phyloP scores from a whole-genome alignment of 805 yeast species.

The Candida awuae region DNA sequence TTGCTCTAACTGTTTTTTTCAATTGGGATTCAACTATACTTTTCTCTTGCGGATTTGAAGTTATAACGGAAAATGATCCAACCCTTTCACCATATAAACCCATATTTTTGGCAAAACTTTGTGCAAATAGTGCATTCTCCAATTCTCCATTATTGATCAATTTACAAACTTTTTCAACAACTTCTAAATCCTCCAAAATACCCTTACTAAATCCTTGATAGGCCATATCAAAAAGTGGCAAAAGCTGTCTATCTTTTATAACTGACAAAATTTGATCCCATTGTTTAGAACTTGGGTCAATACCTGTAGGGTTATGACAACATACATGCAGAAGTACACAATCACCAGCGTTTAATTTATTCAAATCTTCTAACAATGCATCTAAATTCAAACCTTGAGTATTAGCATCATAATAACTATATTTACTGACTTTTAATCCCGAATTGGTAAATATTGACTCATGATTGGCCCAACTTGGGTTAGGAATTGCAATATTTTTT shows the following conservation, averaged over 20 bases:
- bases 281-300: conserved; percentile 76
- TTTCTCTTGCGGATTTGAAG: conserved; percentile 47
- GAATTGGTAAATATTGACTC: conserved; percentile 67
- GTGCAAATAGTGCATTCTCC: conserved; percentile 58
- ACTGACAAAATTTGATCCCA: conserved; percentile 72
- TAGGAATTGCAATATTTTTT: conserved; percentile 55
- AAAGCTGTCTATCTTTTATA: conserved; percentile 47
- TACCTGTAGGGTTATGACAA: conserved; percentile 96
- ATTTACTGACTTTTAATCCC: conserved; percentile 55
- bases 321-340: conserved; percentile 83
- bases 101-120: conserved; percentile 91
- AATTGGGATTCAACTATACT: conserved; percentile 53
- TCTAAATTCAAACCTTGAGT: conserved; percentile 59
- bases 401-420: conserved; percentile 61
- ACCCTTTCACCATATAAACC: conserved; percentile 95
- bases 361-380: conserved; percentile 53
- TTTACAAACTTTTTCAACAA: conserved; percentile 35
- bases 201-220: conserved; percentile 95
- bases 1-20: conserved; percentile 75
- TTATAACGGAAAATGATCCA: conserved; percentile 66
- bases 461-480: conserved; percentile 96
- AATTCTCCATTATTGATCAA: conserved; percentile 41
- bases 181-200: conserved; percentile 56
- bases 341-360: conserved; percentile 47
- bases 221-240: conserved; percentile 87